Percentiles rank a stretch among this genome's conserved stretches.
phyloP scores from a whole-genome alignment of 345 rosid genomes.

The Boechera stricta region DNA sequence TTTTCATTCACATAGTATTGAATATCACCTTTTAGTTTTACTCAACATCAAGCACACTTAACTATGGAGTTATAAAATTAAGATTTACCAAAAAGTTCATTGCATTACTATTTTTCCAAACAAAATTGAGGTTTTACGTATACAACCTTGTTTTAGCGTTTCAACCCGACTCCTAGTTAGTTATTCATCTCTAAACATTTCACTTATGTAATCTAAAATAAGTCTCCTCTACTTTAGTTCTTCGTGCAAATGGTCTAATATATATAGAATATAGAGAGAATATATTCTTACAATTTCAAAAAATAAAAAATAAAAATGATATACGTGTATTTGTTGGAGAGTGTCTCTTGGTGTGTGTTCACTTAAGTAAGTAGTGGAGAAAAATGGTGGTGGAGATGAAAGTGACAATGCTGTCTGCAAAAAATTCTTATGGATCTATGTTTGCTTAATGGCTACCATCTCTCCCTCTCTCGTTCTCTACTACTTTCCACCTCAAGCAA shows the following conservation, averaged over 20 bases:
- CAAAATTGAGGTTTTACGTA: too few relatives aligned
- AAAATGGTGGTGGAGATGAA: slow-evolving; percentile 34
- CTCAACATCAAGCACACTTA: too few relatives aligned
- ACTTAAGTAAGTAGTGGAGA: slow-evolving; percentile 36
- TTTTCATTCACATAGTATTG: too few relatives aligned
- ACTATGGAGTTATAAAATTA: too few relatives aligned
- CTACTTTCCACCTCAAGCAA: slow-evolving; percentile 14
- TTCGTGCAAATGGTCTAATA: not conserved
- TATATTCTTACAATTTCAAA: not conserved
- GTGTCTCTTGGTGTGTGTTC: slow-evolving; percentile 17
- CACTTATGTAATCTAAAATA: not conserved
- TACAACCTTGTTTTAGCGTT: not conserved
- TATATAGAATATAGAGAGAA: too few relatives aligned
- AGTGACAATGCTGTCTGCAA: slow-evolving; percentile 33
- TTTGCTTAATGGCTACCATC: slow-evolving; percentile 41
- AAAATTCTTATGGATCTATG: slow-evolving; percentile 24
- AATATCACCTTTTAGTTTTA: too few relatives aligned
- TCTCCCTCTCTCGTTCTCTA: slow-evolving; percentile 13
- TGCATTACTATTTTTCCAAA: too few relatives aligned
- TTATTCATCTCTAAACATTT: not conserved
- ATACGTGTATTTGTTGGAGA: slow-evolving; percentile 2
- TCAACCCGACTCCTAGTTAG: not conserved
- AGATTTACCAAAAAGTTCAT: too few relatives aligned
- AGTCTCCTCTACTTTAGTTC: not conserved
- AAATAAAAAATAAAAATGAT: not conserved